Base-by-base conservation (phyloP, 129 eudicot genomes). In the Escallonia herrerae region DNA sequence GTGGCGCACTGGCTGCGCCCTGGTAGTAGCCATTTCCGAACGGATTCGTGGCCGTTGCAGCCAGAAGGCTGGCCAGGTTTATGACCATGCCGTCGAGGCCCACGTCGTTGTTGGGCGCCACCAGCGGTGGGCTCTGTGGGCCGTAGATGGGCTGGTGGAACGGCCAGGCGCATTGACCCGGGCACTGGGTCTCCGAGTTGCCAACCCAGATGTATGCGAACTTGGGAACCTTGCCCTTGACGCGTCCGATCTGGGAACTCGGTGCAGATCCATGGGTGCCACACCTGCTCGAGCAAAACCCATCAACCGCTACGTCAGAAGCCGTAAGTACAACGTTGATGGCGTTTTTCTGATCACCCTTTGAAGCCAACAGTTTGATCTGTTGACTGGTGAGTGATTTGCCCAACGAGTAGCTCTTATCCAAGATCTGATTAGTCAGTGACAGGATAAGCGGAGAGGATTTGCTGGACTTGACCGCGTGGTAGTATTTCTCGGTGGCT, bases 131-230 rank as follows among this genome's bases (percentile, higher is more conserved):
- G 48, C 42, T 60, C 60, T 82, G 80, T 8, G 83, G 87, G 6
- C 87, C 83, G 71, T 74, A 82, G 22, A 71, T 78, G 58, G 87
- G 87, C 58, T 77, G 78, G 60, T 74, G 76, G 6, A 82, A 82
- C 0, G 91, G 91, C 91, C 91, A 85, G 39, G 87, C 84, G 50
- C 86, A 81, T 43, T 73, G 70, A 40, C 86, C 86, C 13, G 86
- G 82, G 46, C 86, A 81, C 62, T 77, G 86, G 8, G 56, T 65
- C 46, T 33, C 86, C 39, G 78, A 77, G 58, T 78, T 78, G 0
- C 86, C 86, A 40, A 73, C 86, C 86, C 82, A 81, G 2, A 81
- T 67, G 45, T 72, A 70, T 2, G 68, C 70, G 40, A 64, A 69
- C 61, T 56, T 73, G 80, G 68, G 43, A 40, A 8, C 66, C 22